Evolutionary conservation across 768 basidiomycete species (phyloP), one percentile per base, ranked within the genome.

Genomic region (Dentipellis sp.): DNA sequence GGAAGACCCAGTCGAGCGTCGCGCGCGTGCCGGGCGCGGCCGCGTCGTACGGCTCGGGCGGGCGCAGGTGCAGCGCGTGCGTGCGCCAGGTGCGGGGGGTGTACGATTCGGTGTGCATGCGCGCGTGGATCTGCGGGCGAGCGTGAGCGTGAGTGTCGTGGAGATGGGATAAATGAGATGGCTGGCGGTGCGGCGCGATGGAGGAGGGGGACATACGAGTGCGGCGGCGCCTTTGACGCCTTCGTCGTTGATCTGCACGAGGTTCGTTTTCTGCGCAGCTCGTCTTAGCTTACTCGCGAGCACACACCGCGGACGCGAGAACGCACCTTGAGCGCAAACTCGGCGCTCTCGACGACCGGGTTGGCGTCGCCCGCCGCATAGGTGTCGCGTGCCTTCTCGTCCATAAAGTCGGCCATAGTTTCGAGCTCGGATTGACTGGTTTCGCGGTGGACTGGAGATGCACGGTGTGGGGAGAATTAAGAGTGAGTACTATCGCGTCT

Each of bases 11-110:
- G 70, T 93, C 74, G 29, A 94, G 72, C 7, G 61, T 58, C 29
- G 56, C 52, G 45, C 59, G 49, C 77, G 79, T 42, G 73, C 69
- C 65, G 73, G 78, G 39, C 82, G 87, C 57, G 11, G 70, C 63
- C 9, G 78, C 66, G 58, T 76, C 70, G 68, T 83, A 82, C 0
- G 82, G 81, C 59, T 87, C 83, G 0, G 79, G 72, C 8, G 91
- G 87, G 62, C 79, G 78, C 38, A 91, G 75, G 64, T 94, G 91
- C 39, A 93, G 72, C 4, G 77, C 78, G 58, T 89, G 85, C 1
- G 81, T 83, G 37, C 86, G 81, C 91, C 91, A 94, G 46, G 88
- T 84, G 42, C 84, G 79, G 11, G 91, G 89, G 11, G 82, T 81
- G 68, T 94, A 93, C 0, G 80, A 75, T 68, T 88, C 85, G 0